These are phyloP conservation scores for Cutaneotrichosporon sp. DNA, from an alignment of 1,284 basidiomycete genomes.

Conservation along the genomic window DNA sequence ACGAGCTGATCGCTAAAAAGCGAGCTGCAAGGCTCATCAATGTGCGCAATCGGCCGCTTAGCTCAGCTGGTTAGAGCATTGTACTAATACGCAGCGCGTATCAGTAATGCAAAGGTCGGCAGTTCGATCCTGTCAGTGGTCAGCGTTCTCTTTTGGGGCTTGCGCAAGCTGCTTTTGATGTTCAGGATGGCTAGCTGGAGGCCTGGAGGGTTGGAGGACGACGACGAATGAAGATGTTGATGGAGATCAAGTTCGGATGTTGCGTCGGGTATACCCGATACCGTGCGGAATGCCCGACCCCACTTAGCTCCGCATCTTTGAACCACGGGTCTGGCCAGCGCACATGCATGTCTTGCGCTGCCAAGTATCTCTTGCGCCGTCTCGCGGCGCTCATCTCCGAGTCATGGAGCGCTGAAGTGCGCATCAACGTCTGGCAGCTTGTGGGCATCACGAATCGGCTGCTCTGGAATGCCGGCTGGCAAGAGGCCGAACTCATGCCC, in stretches of 20 bases:
- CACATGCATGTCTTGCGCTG: too few relatives aligned
- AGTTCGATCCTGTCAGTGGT: conserved; percentile 2
- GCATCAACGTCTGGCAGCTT: background rate
- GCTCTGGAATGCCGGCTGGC: background rate
- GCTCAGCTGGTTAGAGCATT: conserved; percentile 2
- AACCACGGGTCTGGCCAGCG: too few relatives aligned
- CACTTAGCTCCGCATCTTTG: background rate
- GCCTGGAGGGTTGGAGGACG: too few relatives aligned
- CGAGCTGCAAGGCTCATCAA: background rate
- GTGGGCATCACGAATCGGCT: background rate
- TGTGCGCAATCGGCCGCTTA: background rate
- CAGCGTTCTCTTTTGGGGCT: background rate
- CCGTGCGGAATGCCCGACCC: background rate
- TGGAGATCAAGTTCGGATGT: background rate
- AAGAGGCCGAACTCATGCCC: background rate
- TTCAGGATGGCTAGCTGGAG: background rate
- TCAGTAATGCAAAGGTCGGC: conserved; percentile 1
- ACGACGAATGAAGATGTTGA: background rate
- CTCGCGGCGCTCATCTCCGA: background rate
- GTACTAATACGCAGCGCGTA: conserved; percentile 1
- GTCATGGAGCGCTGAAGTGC: background rate
- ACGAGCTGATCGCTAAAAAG: too few relatives aligned
- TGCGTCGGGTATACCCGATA: background rate
- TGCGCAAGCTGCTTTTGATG: background rate
- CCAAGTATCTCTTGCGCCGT: too few relatives aligned